Evolutionary conservation across 2,329 filamentous ascomycete species (phyloP).

Genomic region (Diaporthe sp.): DNA sequence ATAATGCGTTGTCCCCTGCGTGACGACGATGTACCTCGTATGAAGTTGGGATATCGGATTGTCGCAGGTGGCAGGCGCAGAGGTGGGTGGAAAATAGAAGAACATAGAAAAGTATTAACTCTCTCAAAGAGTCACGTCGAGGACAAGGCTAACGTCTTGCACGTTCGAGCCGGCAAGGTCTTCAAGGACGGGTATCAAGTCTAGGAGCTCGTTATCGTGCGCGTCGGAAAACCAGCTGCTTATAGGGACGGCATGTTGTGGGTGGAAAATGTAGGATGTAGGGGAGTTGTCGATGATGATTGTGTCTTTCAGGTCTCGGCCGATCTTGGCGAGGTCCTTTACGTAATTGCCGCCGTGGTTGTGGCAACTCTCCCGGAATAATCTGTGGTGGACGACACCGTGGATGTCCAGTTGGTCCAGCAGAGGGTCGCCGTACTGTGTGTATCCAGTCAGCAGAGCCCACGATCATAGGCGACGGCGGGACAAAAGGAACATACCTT

Average conservation of each 20-base stretch:
- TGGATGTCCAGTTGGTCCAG: slow-evolving; percentile 98
- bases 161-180: slow-evolving; percentile 92
- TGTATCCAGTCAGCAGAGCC: slow-evolving; percentile 37
- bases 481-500: slow-evolving; percentile 73
- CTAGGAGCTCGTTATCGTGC: slow-evolving; percentile 97
- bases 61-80: slow-evolving; percentile 34
- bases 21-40: slow-evolving; percentile 41
- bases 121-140: slow-evolving; percentile 85
- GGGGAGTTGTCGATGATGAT: slow-evolving; percentile 99
- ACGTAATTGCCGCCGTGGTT: slow-evolving; percentile 99
- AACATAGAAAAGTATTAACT: slow-evolving; percentile 50
- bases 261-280: slow-evolving; percentile 99
- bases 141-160: slow-evolving; percentile 94
- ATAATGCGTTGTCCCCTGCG: slow-evolving; percentile 37
- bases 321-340: slow-evolving; percentile 98
- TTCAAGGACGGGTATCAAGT: slow-evolving; percentile 97
- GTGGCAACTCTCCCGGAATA: slow-evolving; percentile 99
- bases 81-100: slow-evolving; percentile 41
- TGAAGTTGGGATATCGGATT: slow-evolving; percentile 41
- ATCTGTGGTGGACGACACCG: slow-evolving; percentile 92
- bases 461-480: neutral
- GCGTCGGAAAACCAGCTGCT: slow-evolving; percentile 99
- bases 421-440: slow-evolving; percentile 92
- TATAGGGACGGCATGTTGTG: slow-evolving; percentile 97
- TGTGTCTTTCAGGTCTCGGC: slow-evolving; percentile 93